These are phyloP conservation scores for Trichoderma harzianum DNA, from an alignment of 2,329 filamentous ascomycete species.

Conservation along the genomic window DNA sequence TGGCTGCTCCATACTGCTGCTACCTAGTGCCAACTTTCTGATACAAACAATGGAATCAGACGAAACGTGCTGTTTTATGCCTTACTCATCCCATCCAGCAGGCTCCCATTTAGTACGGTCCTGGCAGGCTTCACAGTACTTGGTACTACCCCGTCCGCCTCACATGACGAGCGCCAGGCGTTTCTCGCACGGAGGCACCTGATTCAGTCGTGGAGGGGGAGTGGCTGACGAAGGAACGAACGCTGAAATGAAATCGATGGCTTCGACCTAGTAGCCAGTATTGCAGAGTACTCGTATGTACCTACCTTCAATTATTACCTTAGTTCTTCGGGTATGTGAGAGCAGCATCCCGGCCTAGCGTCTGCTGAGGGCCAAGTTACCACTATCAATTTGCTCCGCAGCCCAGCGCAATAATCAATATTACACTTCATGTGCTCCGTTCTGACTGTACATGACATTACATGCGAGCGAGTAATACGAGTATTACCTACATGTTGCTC, in stretches of 20 bases:
- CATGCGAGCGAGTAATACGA: neutral
- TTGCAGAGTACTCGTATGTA: neutral
- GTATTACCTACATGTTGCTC: neutral
- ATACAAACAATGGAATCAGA: neutral
- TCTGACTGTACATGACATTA: neutral
- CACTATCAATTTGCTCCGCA: neutral
- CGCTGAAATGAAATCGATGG: neutral
- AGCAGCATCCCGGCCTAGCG: neutral
- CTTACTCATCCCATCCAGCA: no score
- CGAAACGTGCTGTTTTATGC: neutral
- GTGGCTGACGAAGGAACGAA: slow-evolving; percentile 11
- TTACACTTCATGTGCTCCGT: neutral
- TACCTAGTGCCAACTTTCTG: neutral
- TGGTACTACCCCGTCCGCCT: neutral
- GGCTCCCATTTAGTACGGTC: no score
- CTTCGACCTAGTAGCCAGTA: neutral
- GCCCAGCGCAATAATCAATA: neutral
- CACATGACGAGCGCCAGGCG: slow-evolving; percentile 12
- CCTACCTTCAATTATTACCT: neutral
- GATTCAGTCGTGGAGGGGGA: slow-evolving; percentile 16
- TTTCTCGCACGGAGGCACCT: slow-evolving; percentile 19
- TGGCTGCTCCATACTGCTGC: neutral
- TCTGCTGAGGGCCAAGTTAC: neutral
- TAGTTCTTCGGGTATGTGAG: neutral
- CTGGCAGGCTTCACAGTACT: neutral